These are phyloP conservation scores for Gossypioides kirkii DNA, from an alignment of 345 rosid species.

Conservation along the genomic window DNA sequence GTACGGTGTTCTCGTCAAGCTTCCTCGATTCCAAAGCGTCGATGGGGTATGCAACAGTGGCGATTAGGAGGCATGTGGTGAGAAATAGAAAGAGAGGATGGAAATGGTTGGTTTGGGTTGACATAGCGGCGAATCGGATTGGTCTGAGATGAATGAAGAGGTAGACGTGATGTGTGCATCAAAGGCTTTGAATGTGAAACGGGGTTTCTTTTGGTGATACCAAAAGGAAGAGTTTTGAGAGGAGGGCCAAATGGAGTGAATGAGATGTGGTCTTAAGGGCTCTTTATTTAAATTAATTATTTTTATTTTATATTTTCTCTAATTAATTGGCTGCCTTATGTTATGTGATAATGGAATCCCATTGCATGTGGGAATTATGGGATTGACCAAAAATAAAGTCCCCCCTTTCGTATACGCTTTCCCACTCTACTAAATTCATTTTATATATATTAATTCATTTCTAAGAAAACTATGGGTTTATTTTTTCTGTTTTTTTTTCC, in stretches of 20 bases:
- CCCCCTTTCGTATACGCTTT: conserved; percentile 1
- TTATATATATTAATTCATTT: background rate
- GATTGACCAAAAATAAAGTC: conserved; percentile 21
- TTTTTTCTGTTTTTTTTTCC: background rate
- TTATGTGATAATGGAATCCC: conserved; percentile 15
- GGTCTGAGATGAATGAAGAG: background rate
- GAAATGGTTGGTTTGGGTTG: conserved; percentile 1
- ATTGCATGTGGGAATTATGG: conserved; percentile 28
- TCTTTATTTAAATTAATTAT: background rate
- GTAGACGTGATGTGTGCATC: conserved; percentile 23
- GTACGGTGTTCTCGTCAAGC: conserved; percentile 29
- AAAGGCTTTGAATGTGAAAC: background rate
- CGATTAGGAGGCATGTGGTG: conserved; percentile 18
- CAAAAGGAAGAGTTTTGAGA: too few relatives aligned
- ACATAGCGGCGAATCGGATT: conserved; percentile 14
- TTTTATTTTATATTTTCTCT: background rate
- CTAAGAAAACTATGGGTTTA: background rate
- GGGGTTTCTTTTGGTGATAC: too few relatives aligned
- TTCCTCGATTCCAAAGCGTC: conserved; percentile 27
- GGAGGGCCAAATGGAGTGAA: conserved; percentile 19
- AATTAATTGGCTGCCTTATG: conserved; percentile 2
- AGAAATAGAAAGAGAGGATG: background rate
- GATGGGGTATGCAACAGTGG: conserved; percentile 13
- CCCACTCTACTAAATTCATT: background rate
- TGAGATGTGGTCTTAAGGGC: conserved; percentile 17